Percentiles rank a stretch among this genome's conserved stretches.
These are phyloP conservation scores for Scedosporium minutisporum DNA, from an alignment of 2,329 filamentous ascomycete species.

Conservation along the genomic window DNA sequence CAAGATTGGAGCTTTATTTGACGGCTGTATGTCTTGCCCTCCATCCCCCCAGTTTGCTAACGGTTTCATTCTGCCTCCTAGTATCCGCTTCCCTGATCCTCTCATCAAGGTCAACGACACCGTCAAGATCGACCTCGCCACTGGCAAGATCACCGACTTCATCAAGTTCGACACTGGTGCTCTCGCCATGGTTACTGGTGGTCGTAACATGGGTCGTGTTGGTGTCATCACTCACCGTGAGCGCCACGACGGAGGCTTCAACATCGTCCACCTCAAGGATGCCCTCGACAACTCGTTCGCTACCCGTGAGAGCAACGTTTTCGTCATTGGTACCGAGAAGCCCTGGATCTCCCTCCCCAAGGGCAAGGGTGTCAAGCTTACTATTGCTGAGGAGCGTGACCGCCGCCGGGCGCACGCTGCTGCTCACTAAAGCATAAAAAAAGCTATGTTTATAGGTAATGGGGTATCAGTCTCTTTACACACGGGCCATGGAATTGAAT, in stretches of 20 bases:
- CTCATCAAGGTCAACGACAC: slow-evolving; percentile 99
- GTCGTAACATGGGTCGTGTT: slow-evolving; percentile 99
- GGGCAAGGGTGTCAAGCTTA: slow-evolving; percentile 99
- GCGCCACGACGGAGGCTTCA: slow-evolving; percentile 99
- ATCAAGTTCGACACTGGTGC: slow-evolving; percentile 98
- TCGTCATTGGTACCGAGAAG: slow-evolving; percentile 97
- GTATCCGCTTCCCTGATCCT: slow-evolving; percentile 98
- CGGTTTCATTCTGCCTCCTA: slow-evolving; percentile 28
- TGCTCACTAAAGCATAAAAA: slow-evolving; percentile 30
- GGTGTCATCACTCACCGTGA: slow-evolving; percentile 99
- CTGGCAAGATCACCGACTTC: slow-evolving; percentile 96
- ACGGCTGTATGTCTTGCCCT: slow-evolving; percentile 43
- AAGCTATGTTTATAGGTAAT: background rate
- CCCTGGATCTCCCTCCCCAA: slow-evolving; percentile 99
- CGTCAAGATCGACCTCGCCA: slow-evolving; percentile 95
- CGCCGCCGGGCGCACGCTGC: slow-evolving; percentile 65
- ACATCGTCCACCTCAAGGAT: slow-evolving; percentile 99
- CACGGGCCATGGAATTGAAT: slow-evolving; percentile 6
- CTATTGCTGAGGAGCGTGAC: slow-evolving; percentile 98
- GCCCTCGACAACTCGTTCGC: slow-evolving; percentile 99
- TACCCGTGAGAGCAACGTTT: slow-evolving; percentile 98
- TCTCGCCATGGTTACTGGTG: slow-evolving; percentile 97
- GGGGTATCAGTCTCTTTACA: background rate
- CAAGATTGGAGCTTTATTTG: slow-evolving; percentile 27
- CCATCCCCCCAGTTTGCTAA: slow-evolving; percentile 28